Conservation (phyloP, 2,329 filamentous ascomycete genomes). For the Nakataea oryzae region DNA sequence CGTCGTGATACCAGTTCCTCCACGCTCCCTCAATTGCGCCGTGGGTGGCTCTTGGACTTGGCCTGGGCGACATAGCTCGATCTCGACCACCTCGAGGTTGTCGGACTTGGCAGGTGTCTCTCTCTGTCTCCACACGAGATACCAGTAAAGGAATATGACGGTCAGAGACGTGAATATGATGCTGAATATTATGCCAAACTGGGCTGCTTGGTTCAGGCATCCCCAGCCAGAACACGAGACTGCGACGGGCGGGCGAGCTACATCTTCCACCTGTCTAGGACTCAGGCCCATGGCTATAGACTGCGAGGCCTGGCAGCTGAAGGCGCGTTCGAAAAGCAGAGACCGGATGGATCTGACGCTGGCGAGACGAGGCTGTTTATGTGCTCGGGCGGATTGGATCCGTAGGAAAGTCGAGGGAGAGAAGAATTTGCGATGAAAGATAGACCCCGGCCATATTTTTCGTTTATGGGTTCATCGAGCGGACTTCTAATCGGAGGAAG, state of each 20-base stretch:
- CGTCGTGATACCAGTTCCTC: not conserved
- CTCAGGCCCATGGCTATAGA: too few relatives aligned
- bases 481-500: not conserved
- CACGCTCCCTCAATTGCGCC: not conserved
- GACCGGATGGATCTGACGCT: not conserved
- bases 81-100: not conserved
- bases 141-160: constrained; percentile 22
- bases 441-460: not conserved
- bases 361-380: not conserved
- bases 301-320: too few relatives aligned
- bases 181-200: constrained; percentile 28
- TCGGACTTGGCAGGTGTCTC: not conserved
- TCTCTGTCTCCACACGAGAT: constrained; percentile 7
- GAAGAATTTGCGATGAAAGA: too few relatives aligned
- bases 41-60: not conserved
- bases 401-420: not conserved
- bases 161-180: constrained; percentile 16
- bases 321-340: not conserved
- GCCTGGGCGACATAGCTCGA: not conserved
- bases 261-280: not conserved
- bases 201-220: constrained; percentile 24
- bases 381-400: too few relatives aligned
- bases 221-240: constrained; percentile 22
- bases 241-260: not conserved
- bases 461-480: not conserved